A percentile compares a stretch with the other conserved stretches of the same genome.
Evolutionary conservation across 345 rosid genomes (phyloP).

Genomic region (Citropsis articulata): DNA sequence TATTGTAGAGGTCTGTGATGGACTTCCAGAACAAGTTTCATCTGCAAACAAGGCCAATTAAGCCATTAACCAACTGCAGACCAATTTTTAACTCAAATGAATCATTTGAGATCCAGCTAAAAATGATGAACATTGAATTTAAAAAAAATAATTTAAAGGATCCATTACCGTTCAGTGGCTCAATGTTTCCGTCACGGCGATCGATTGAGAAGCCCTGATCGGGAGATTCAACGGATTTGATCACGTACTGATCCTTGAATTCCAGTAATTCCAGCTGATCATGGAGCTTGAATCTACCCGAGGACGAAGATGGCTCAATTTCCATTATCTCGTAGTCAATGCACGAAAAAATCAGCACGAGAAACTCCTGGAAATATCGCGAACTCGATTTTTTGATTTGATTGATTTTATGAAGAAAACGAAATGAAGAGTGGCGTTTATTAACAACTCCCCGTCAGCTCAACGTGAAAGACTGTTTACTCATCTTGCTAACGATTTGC

Average conservation of each 20-base stretch:
- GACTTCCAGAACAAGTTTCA: slow-evolving; percentile 36
- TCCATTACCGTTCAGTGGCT: slow-evolving; percentile 46
- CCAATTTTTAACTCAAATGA: neutral
- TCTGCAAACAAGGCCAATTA: slow-evolving; percentile 28
- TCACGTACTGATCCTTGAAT: slow-evolving; percentile 68
- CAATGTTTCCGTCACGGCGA: slow-evolving; percentile 68
- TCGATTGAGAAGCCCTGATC: slow-evolving; percentile 63
- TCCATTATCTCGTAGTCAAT: slow-evolving; percentile 32
- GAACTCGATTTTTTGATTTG: neutral
- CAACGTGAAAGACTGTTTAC: neutral
- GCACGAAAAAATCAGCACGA: neutral
- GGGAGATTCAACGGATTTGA: slow-evolving; percentile 56
- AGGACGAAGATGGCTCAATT: slow-evolving; percentile 28
- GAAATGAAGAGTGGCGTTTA: no score
- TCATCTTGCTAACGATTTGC: neutral
- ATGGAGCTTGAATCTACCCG: slow-evolving; percentile 61
- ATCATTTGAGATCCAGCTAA: neutral
- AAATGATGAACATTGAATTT: neutral
- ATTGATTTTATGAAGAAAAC: neutral
- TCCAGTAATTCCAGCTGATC: slow-evolving; percentile 72
- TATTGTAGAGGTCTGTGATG: slow-evolving; percentile 48
- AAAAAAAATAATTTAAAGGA: neutral
- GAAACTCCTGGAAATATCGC: neutral
- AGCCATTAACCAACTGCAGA: neutral
- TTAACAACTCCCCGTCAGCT: slow-evolving; percentile 7